Percentiles rank a stretch among this genome's conserved stretches.
These are phyloP conservation scores for Lachancea mirantina DNA, from an alignment of 805 yeast genomes.

Conservation along the genomic window DNA sequence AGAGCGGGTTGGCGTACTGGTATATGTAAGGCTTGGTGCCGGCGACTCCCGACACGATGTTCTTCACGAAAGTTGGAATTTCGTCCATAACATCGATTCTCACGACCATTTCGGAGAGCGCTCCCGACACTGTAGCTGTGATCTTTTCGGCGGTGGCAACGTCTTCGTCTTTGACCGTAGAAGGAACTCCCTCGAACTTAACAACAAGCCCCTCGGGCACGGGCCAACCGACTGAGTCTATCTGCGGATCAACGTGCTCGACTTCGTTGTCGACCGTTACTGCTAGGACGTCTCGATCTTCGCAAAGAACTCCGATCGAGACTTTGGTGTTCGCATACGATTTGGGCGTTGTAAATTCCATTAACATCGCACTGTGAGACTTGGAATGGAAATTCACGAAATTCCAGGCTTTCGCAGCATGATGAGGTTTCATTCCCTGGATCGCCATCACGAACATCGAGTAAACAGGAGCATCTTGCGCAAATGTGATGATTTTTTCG, in stretches of 20 bases:
- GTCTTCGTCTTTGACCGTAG: conserved; percentile 39
- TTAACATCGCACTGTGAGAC: conserved; percentile 65
- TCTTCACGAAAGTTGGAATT: conserved; percentile 88
- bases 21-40: conserved; percentile 97
- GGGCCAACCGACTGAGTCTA: conserved; percentile 88
- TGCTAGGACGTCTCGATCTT: conserved; percentile 53
- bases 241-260: conserved; percentile 46
- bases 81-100: conserved; percentile 98
- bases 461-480: conserved; percentile 25
- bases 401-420: conserved; percentile 96
- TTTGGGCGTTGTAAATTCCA: conserved; percentile 94
- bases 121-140: conserved; percentile 51
- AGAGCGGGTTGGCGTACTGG: conserved; percentile 61
- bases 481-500: conserved; percentile 21
- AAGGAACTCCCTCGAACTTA: conserved; percentile 43
- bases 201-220: conserved; percentile 67
- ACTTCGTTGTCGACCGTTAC: conserved; percentile 62
- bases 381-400: conserved; percentile 82
- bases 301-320: conserved; percentile 66
- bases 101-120: conserved; percentile 59
- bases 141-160: conserved; percentile 30
- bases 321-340: conserved; percentile 82
- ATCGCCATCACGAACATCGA: conserved; percentile 93
- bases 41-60: conserved; percentile 86
- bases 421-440: conserved; percentile 99